A percentile compares a stretch with the other conserved stretches of the same genome.
Conservation (phyloP, 352 stramenopile genomes). For the Pythium volutum region DNA sequence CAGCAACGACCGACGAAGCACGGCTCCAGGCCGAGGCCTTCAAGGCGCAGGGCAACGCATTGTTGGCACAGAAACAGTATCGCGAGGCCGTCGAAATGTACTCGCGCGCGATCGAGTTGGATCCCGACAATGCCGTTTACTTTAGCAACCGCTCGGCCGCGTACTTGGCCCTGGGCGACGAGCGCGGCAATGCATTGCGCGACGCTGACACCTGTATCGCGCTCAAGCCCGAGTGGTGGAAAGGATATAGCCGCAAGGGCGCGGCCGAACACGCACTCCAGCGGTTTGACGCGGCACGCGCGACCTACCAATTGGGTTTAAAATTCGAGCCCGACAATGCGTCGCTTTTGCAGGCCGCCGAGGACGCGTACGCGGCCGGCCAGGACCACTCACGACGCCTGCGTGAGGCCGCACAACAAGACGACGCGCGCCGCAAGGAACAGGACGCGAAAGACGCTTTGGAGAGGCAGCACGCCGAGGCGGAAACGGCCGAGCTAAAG, state of each 20-base stretch:
- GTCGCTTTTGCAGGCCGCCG: slow-evolving; percentile 57
- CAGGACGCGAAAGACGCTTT: slow-evolving; percentile 39
- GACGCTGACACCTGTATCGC: slow-evolving; percentile 81
- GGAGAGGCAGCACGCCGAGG: slow-evolving; percentile 29
- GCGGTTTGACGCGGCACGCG: slow-evolving; percentile 69
- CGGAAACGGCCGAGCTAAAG: slow-evolving; percentile 8
- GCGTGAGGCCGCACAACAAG: slow-evolving; percentile 48
- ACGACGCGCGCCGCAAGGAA: slow-evolving; percentile 43
- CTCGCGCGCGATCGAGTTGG: slow-evolving; percentile 72
- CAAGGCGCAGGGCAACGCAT: slow-evolving; percentile 79
- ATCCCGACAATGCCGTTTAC: slow-evolving; percentile 85
- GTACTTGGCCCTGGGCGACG: slow-evolving; percentile 76
- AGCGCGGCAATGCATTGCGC: slow-evolving; percentile 70
- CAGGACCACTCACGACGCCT: slow-evolving; percentile 60
- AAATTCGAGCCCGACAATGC: slow-evolving; percentile 67
- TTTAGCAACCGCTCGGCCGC: slow-evolving; percentile 85
- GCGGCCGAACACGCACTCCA: slow-evolving; percentile 72
- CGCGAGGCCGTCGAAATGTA: slow-evolving; percentile 80
- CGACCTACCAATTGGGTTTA: slow-evolving; percentile 67
- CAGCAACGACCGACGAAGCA: slow-evolving; percentile 39
- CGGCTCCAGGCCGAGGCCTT: slow-evolving; percentile 74
- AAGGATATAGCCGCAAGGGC: slow-evolving; percentile 84
- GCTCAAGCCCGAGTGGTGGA: slow-evolving; percentile 80
- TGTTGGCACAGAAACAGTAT: slow-evolving; percentile 61
- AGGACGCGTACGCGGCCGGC: slow-evolving; percentile 72